Evolutionary conservation across 2,329 filamentous ascomycete genomes (phyloP).

Genomic region (Talaromyces sp.): DNA sequence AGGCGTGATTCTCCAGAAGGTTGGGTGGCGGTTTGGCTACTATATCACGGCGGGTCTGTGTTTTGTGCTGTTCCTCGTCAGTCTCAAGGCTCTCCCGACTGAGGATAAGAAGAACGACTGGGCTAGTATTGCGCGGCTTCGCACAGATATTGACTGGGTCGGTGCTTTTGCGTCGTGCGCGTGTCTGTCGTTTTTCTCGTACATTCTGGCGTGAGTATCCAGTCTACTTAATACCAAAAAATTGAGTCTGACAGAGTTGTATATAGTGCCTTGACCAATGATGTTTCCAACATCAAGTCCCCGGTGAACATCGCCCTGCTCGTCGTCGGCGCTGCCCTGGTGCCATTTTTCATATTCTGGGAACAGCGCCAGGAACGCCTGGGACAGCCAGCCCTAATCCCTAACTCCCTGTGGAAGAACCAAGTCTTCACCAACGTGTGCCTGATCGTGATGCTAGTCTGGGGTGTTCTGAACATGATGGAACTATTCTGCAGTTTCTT

Average conservation of each 20-base stretch:
- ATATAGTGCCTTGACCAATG: conserved; percentile 7
- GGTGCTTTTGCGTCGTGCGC: conserved; percentile 40
- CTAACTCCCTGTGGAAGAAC: conserved; percentile 30
- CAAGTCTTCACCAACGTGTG: conserved; percentile 26
- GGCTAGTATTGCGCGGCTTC: neutral
- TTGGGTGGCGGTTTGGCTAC: conserved; percentile 47
- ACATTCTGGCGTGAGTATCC: conserved; percentile 30
- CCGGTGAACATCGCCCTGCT: conserved; percentile 23
- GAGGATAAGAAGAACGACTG: neutral
- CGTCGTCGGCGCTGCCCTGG: conserved; percentile 20
- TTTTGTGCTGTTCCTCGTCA: conserved; percentile 7
- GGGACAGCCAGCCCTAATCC: conserved; percentile 26
- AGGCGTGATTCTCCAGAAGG: conserved; percentile 42
- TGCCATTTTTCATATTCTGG: conserved; percentile 23
- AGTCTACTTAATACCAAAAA: neutral
- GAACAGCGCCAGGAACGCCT: conserved; percentile 20
- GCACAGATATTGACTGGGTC: conserved; percentile 45
- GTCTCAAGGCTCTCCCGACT: conserved; percentile 6
- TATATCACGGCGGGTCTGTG: conserved; percentile 13
- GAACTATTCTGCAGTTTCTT: conserved; percentile 22
- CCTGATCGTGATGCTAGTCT: conserved; percentile 27
- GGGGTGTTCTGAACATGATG: conserved; percentile 26
- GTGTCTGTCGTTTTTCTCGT: conserved; percentile 44
- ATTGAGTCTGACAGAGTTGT: neutral
- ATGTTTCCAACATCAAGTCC: conserved; percentile 3